phyloP scores from a whole-genome alignment of 2,329 filamentous ascomycete species.

The Arthrobotrys conoides region DNA sequence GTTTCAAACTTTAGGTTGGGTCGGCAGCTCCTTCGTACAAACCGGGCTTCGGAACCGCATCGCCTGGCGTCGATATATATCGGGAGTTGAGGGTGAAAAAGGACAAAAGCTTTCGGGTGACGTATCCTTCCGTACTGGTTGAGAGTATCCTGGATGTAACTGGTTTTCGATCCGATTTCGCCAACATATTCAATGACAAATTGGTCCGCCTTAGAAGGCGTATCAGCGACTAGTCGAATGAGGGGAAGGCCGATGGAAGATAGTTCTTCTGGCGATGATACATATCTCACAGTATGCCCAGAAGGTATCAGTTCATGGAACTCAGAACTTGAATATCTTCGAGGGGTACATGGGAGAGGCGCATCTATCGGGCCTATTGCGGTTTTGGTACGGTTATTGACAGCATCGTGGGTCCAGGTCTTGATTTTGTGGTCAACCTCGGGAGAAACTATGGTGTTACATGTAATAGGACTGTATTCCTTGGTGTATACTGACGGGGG shows the following conservation, averaged over 20 bases:
- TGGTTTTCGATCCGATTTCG: slow-evolving; percentile 69
- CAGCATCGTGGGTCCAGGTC: slow-evolving; percentile 47
- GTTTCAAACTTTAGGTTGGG: slow-evolving; percentile 92
- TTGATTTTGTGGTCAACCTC: slow-evolving; percentile 59
- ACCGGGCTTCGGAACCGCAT: slow-evolving; percentile 88
- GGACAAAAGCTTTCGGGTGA: slow-evolving; percentile 78
- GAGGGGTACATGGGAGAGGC: slow-evolving; percentile 38
- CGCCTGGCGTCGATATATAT: slow-evolving; percentile 92
- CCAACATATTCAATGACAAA: slow-evolving; percentile 72
- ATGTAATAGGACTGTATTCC: slow-evolving; percentile 58
- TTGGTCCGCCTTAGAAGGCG: slow-evolving; percentile 50
- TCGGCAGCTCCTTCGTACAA: slow-evolving; percentile 90
- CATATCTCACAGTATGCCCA: slow-evolving; percentile 53
- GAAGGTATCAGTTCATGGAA: slow-evolving; percentile 55
- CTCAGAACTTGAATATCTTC: slow-evolving; percentile 48
- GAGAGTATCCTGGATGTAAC: slow-evolving; percentile 70
- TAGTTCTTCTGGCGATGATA: slow-evolving; percentile 52
- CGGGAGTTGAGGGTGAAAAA: slow-evolving; percentile 88
- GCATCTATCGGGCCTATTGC: slow-evolving; percentile 39
- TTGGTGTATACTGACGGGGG: slow-evolving; percentile 58
- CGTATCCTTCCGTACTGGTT: slow-evolving; percentile 70
- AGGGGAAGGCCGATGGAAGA: slow-evolving; percentile 48
- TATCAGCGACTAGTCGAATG: slow-evolving; percentile 53
- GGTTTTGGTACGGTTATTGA: slow-evolving; percentile 33
- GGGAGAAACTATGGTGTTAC: slow-evolving; percentile 56